Evolutionary conservation across 306 rosid genomes (phyloP).

Genomic region (Abrus pulchellus): DNA sequence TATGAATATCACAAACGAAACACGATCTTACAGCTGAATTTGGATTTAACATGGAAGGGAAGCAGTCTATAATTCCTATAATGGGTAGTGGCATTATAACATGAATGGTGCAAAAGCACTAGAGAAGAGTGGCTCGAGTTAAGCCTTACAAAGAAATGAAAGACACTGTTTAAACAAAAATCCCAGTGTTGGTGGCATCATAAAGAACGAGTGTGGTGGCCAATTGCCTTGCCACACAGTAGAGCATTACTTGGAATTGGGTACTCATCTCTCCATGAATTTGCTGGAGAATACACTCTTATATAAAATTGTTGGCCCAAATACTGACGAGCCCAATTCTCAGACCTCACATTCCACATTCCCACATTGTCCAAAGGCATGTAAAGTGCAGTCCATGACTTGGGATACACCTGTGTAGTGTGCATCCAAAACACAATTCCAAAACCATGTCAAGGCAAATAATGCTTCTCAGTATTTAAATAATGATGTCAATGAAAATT

Average conservation of each 20-base stretch:
- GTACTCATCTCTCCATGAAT: conserved; percentile 87
- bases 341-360: conserved; percentile 91
- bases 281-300: conserved; percentile 74
- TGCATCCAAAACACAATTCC: not conserved
- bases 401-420: conserved; percentile 74
- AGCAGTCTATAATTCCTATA: conserved; percentile 1
- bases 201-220: conserved; percentile 39
- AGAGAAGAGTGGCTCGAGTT: conserved; percentile 41
- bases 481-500: not conserved
- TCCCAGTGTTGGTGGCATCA: not conserved
- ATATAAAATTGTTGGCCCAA: conserved; percentile 89
- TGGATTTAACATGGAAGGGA: conserved; percentile 21
- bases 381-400: conserved; percentile 88
- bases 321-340: conserved; percentile 82
- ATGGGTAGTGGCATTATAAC: not conserved
- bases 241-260: conserved; percentile 83
- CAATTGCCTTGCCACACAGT: conserved; percentile 71
- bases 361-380: conserved; percentile 93
- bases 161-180: conserved; percentile 9
- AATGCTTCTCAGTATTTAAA: not conserved
- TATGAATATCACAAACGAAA: conserved; percentile 5
- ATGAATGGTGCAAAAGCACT: conserved; percentile 16
- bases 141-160: conserved; percentile 39
- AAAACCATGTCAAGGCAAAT: not conserved
- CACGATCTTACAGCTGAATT: not conserved